A percentile compares a stretch with the other conserved stretches of the same genome.
Evolutionary conservation across 2,329 filamentous ascomycete genomes (phyloP).

Genomic region (Xylariaceae sp.): DNA sequence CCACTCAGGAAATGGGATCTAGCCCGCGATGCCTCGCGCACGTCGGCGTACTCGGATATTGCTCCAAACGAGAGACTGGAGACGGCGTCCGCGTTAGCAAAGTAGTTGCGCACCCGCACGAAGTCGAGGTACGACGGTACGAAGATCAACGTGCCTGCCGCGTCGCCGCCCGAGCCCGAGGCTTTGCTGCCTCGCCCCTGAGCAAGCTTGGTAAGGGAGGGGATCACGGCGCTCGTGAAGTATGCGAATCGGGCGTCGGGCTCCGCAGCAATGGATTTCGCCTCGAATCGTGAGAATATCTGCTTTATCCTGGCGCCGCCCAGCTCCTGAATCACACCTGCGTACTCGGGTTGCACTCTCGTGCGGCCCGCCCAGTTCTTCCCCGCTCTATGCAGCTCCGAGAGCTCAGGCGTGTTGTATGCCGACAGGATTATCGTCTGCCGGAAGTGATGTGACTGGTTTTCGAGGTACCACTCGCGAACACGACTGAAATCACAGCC

Average conservation of each 20-base stretch:
- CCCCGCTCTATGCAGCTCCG: slow-evolving; percentile 74
- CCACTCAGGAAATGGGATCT: slow-evolving; percentile 84
- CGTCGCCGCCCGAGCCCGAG: neutral
- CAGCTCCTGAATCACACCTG: slow-evolving; percentile 69
- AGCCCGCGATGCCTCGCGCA: slow-evolving; percentile 75
- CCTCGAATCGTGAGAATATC: slow-evolving; percentile 84
- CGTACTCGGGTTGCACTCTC: slow-evolving; percentile 67
- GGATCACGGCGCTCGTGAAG: slow-evolving; percentile 78
- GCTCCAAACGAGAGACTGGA: slow-evolving; percentile 65
- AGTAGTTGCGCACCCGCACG: slow-evolving; percentile 86
- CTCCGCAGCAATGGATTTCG: slow-evolving; percentile 65
- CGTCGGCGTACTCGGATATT: slow-evolving; percentile 82
- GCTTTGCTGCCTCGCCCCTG: neutral
- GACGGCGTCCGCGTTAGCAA: slow-evolving; percentile 64
- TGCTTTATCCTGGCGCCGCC: slow-evolving; percentile 67
- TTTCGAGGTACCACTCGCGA: slow-evolving; percentile 88
- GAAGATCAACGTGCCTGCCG: slow-evolving; percentile 74
- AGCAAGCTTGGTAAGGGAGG: slow-evolving; percentile 66
- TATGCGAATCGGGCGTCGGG: slow-evolving; percentile 88
- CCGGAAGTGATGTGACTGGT: slow-evolving; percentile 72
- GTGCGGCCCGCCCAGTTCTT: slow-evolving; percentile 77
- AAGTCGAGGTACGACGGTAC: slow-evolving; percentile 95
- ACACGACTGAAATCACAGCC: slow-evolving; percentile 92
- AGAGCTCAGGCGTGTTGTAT: slow-evolving; percentile 85
- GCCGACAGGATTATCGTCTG: slow-evolving; percentile 80